Evolutionary conservation across 805 yeast genomes (phyloP), one percentile per base, ranked within the genome.

Genomic region (Saccharomycopsis fodiens): DNA sequence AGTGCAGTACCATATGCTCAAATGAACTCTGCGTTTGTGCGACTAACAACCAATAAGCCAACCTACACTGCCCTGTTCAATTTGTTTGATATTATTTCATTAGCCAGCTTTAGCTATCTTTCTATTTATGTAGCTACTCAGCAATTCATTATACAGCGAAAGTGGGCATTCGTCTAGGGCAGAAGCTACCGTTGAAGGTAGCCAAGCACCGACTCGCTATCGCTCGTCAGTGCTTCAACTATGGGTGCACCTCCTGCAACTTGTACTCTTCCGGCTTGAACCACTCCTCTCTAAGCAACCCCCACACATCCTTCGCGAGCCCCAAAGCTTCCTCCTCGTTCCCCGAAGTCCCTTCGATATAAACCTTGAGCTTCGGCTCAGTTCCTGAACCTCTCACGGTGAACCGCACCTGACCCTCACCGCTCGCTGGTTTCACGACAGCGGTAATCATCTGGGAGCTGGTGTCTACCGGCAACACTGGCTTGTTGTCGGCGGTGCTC

Each of bases 301-400:
- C 59, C 97, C 97, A 91, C 6, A 86, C 82, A 17, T 66, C 61
- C 15, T 62, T 63, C 0, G 95, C 91, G 6, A 81, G 57, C 0
- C 36, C 48, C 0, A 54, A 49, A 0, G 96, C 85, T 3, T 61
- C 58, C 0, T 48, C 57, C 37, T 73, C 84, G 6, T 66, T 60
- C 12, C 17, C 15, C 0, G 86, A 72, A 35, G 63, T 62, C 0
- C 94, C 93, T 59, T 91, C 98, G 29, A 91, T 80, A 63, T 91
- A 91, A 1, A 91, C 85, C 61, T 91, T 91, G 52, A 91, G 68
- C 60, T 91, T 91, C 2, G 97, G 97, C 61, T 91, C 98, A 0
- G 98, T 91, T 8, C 98, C 98, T 2, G 96, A 86, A 0, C 97
- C 97, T 44, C 98, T 72, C 41, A 85, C 79, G 0, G 97, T 89